These are phyloP conservation scores for Paecilomyces niveus DNA, from an alignment of 2,329 filamentous ascomycete genomes.

Conservation along the genomic window DNA sequence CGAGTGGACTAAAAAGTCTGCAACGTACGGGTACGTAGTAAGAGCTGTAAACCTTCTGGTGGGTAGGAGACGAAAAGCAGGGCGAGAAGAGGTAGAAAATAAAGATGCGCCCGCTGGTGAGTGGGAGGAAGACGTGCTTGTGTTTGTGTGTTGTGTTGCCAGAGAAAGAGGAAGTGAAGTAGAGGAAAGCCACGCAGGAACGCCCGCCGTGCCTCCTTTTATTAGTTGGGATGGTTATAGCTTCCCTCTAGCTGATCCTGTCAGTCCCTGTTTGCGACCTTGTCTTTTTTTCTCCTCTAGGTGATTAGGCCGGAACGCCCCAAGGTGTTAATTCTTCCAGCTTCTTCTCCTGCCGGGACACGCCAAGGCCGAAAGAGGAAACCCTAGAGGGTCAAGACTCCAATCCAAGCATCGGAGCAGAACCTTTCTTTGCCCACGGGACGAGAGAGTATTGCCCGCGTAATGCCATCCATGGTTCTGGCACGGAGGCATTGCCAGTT, in stretches of 20 bases:
- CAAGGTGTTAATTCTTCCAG: background rate
- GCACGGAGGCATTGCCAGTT: background rate
- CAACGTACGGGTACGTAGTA: slow-evolving; percentile 1
- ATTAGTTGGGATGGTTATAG: background rate
- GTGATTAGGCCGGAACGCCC: background rate
- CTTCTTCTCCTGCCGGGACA: background rate
- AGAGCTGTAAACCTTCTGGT: background rate
- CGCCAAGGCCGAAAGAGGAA: background rate
- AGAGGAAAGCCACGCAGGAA: background rate
- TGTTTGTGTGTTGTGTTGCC: background rate
- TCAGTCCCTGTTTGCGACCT: background rate
- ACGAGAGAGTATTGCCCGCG: background rate
- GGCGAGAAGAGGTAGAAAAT: background rate
- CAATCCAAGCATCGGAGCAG: background rate
- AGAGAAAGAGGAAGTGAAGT: background rate
- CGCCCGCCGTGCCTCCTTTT: background rate
- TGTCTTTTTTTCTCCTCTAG: background rate
- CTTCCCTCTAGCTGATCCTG: background rate
- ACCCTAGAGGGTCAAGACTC: background rate
- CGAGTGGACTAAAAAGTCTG: background rate
- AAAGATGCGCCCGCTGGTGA: background rate
- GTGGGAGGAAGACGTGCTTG: background rate
- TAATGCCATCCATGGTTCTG: background rate
- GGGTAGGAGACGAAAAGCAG: background rate
- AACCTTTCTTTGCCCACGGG: background rate